Conservation (phyloP, 1,139 yeast genomes). For the Tardiomyces digboiensis region DNA sequence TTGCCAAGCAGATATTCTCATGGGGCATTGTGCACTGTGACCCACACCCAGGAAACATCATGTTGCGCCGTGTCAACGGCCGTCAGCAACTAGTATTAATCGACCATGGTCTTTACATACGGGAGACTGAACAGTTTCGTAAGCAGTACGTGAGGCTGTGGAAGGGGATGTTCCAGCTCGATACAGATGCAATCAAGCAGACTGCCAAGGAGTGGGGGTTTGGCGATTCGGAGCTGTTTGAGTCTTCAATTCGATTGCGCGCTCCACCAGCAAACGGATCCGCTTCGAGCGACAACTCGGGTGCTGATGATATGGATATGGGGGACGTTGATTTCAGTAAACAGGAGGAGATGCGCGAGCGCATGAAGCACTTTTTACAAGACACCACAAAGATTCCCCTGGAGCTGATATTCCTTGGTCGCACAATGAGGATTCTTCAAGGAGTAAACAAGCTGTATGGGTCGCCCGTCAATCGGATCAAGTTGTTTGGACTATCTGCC, state of each 20-base stretch:
- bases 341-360: slow-evolving; percentile 29
- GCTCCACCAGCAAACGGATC: slow-evolving; percentile 34
- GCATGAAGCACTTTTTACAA: slow-evolving; percentile 40
- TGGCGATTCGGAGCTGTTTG: slow-evolving; percentile 54
- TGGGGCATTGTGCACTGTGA: slow-evolving; percentile 78
- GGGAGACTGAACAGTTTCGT: slow-evolving; percentile 42
- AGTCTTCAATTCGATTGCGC: slow-evolving; percentile 46
- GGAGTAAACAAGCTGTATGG: slow-evolving; percentile 56
- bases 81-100: slow-evolving; percentile 45
- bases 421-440: slow-evolving; percentile 70
- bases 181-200: slow-evolving; percentile 37
- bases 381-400: slow-evolving; percentile 61
- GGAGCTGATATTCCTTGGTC: slow-evolving; percentile 52
- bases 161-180: slow-evolving; percentile 49
- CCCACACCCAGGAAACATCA: slow-evolving; percentile 74
- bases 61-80: slow-evolving; percentile 37
- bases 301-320: slow-evolving; percentile 15
- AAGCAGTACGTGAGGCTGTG: slow-evolving; percentile 52
- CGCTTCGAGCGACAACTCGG: neutral
- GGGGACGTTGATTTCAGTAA: slow-evolving; percentile 27
- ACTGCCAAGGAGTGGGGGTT: slow-evolving; percentile 62
- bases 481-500: slow-evolving; percentile 33
- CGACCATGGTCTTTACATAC: slow-evolving; percentile 68
- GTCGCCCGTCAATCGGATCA: slow-evolving; percentile 65
- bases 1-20: slow-evolving; percentile 59